Conservation (phyloP, 768 basidiomycete genomes). For the Pleurotus platypus region DNA sequence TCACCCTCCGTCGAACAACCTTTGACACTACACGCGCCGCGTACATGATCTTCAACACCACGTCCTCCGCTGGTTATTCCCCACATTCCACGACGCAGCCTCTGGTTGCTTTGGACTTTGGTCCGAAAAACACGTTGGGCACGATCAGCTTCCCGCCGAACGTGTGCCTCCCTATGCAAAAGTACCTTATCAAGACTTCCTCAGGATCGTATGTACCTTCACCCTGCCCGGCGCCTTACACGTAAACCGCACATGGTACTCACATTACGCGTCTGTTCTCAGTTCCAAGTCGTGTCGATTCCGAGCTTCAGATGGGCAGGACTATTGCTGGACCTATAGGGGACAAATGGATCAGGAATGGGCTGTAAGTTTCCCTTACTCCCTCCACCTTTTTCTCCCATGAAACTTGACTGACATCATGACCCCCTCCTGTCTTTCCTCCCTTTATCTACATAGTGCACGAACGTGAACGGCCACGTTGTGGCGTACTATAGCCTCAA, state of each 20-base stretch:
- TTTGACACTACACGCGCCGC: conserved; percentile 36
- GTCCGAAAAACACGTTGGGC: conserved; percentile 45
- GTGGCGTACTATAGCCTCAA: conserved; percentile 64
- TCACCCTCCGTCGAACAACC: conserved; percentile 46
- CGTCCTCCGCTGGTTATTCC: conserved; percentile 17
- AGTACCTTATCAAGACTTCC: conserved; percentile 42
- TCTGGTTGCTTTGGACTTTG: conserved; percentile 48
- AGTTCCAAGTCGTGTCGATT: conserved; percentile 51
- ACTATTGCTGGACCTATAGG: conserved; percentile 59
- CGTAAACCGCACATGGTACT: background rate
- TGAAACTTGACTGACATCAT: background rate
- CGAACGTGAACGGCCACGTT: conserved; percentile 43
- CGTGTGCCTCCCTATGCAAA: conserved; percentile 39
- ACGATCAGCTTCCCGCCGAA: conserved; percentile 42
- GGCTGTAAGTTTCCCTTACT: conserved; percentile 41
- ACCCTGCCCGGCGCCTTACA: conserved; percentile 1
- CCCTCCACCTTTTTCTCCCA: background rate
- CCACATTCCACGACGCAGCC: conserved; percentile 27
- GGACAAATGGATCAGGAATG: conserved; percentile 53
- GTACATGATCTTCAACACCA: conserved; percentile 52
- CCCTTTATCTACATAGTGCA: conserved; percentile 38
- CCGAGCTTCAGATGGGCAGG: conserved; percentile 52
- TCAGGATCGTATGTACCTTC: conserved; percentile 36
- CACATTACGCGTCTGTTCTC: background rate
- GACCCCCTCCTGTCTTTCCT: conserved; percentile 1